Evolutionary conservation across 352 stramenopile species (phyloP).

Genomic region (Pythium grandisporangium): DNA sequence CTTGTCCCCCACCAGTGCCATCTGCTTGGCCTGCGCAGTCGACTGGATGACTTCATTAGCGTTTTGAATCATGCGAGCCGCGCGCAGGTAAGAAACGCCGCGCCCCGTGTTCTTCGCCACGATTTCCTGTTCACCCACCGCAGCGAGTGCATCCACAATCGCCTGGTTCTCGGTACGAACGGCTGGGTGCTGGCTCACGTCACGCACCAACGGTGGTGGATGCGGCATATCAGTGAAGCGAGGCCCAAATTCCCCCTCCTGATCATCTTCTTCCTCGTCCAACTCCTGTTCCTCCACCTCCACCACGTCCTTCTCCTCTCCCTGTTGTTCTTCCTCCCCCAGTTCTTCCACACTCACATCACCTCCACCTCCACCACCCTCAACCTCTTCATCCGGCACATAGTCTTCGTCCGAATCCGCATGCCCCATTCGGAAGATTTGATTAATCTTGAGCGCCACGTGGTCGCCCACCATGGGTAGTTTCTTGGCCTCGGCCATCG

Average conservation of each 20-base stretch:
- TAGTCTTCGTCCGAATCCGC: slow-evolving; percentile 60
- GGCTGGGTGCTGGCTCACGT: slow-evolving; percentile 30
- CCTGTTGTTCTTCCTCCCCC: slow-evolving; percentile 36
- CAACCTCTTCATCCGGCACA: slow-evolving; percentile 46
- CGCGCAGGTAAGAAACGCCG: slow-evolving; percentile 52
- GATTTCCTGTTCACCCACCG: slow-evolving; percentile 49
- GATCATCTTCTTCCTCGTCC: slow-evolving; percentile 2
- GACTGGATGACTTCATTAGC: slow-evolving; percentile 35
- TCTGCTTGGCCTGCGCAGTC: slow-evolving; percentile 34
- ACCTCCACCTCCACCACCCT: slow-evolving; percentile 16
- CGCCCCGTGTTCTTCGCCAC: slow-evolving; percentile 43
- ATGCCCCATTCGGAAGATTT: slow-evolving; percentile 62
- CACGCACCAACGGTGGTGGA: slow-evolving; percentile 43
- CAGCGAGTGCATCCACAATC: slow-evolving; percentile 48
- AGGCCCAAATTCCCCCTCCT: slow-evolving; percentile 9
- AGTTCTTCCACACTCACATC: slow-evolving; percentile 17
- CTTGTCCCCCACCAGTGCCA: slow-evolving; percentile 53
- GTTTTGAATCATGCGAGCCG: slow-evolving; percentile 38
- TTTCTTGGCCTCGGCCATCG: slow-evolving; percentile 32
- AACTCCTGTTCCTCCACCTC: slow-evolving; percentile 12
- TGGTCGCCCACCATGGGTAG: slow-evolving; percentile 50
- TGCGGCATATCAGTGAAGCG: too few relatives aligned
- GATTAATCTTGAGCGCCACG: slow-evolving; percentile 59
- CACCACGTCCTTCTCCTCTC: slow-evolving; percentile 19
- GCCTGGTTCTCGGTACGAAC: slow-evolving; percentile 41